These are phyloP conservation scores for Neopestalotiopsis clavispora DNA, from an alignment of 2,329 filamentous ascomycete species.

Conservation along the genomic window DNA sequence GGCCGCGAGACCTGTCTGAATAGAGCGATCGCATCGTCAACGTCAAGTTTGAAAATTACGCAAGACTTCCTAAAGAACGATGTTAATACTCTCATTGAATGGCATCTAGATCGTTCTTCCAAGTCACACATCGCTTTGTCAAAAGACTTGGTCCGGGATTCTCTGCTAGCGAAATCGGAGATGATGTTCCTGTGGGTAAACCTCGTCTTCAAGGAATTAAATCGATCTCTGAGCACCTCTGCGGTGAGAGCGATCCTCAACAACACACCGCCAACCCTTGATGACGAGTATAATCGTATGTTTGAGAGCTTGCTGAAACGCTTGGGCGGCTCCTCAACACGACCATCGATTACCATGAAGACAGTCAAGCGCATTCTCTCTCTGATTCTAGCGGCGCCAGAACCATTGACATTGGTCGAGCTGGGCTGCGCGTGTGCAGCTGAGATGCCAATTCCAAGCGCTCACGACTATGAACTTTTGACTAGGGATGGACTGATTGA, in stretches of 20 bases:
- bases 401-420: not conserved
- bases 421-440: not conserved
- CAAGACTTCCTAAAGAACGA: not conserved
- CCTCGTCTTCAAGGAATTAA: not conserved
- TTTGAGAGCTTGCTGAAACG: not conserved
- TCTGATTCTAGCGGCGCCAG: not conserved
- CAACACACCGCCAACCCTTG: not conserved
- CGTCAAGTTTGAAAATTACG: not conserved
- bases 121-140: not conserved
- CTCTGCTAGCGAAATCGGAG: not conserved
- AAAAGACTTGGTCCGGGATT: not conserved
- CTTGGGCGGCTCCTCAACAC: not conserved
- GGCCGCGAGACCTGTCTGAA: not conserved
- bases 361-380: not conserved
- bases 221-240: not conserved
- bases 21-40: not conserved
- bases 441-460: no score
- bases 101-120: not conserved
- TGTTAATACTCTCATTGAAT: not conserved
- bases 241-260: not conserved
- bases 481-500: not conserved
- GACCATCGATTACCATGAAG: not conserved
- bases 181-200: conserved; percentile 2
- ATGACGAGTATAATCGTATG: not conserved
- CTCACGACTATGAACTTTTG: not conserved